Percentiles rank a stretch among this genome's conserved stretches.
Conservation (phyloP, 345 rosid genomes). For the Euphorbia tirucalli region DNA sequence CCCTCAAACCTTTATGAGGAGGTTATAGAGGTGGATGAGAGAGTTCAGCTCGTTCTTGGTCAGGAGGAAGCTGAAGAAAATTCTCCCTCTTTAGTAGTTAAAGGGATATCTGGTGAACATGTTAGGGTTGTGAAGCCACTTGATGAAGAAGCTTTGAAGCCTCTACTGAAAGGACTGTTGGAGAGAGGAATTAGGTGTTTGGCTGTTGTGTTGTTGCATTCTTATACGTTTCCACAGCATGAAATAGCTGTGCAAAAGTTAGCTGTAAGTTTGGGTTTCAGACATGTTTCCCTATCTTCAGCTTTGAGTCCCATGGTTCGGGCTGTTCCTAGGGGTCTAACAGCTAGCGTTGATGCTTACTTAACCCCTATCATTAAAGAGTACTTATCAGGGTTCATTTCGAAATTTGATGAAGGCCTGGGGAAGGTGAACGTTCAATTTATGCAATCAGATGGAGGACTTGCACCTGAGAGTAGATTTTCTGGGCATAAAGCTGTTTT, state of each 20-base stretch:
- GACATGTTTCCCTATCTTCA: conserved; percentile 86
- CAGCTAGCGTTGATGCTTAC: conserved; percentile 97
- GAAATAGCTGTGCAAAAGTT: conserved; percentile 75
- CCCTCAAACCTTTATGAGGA: conserved; percentile 87
- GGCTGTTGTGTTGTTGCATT: conserved; percentile 91
- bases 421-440: conserved; percentile 79
- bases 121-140: conserved; percentile 71
- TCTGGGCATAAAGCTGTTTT: conserved; percentile 96
- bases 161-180: conserved; percentile 54
- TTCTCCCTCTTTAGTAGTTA: conserved; percentile 29
- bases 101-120: conserved; percentile 85
- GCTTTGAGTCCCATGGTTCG: conserved; percentile 96
- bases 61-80: conserved; percentile 30
- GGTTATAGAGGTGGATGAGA: conserved; percentile 85
- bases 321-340: conserved; percentile 94
- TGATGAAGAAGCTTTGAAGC: conserved; percentile 57
- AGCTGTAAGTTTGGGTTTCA: conserved; percentile 76
- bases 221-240: conserved; percentile 83
- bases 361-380: conserved; percentile 89
- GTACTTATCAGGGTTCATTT: conserved; percentile 84
- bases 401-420: conserved; percentile 71
- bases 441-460: conserved; percentile 99
- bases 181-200: conserved; percentile 79
- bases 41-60: conserved; percentile 69
- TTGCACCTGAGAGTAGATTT: conserved; percentile 86